Base-by-base conservation (phyloP, 257 asterid genomes). In the Gentiana macrophylla region DNA sequence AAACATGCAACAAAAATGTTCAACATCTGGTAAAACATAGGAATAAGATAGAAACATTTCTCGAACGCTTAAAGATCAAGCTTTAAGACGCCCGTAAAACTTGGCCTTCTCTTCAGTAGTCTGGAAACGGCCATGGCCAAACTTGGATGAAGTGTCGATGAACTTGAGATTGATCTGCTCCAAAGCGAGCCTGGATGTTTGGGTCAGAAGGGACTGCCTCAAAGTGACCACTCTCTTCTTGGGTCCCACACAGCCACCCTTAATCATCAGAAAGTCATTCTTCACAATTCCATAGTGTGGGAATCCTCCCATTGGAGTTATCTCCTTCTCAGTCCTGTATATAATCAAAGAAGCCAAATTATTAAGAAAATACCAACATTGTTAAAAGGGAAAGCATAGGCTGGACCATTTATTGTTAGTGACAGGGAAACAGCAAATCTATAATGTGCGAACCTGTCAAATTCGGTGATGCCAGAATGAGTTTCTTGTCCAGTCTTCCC, bases 91-190 rank as follows among this genome's bases (percentile, higher is more conserved):
- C n/a, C 93, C 90, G 5, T 46, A 86, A 62, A 66, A 69, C 76
- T 82, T 89, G 50, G 78, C 77, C 71, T 89, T 89, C 84, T 90
- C 97, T 49, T 80, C 57, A 0, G 76, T 65, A 5, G 96, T 86
- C 81, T 86, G 96, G 86, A 82, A 86, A 9, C 96, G 96, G 10
- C 94, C 96, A 64, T 90, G 97, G 4, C 97, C 94, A 47, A 86
- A 84, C 55, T 80, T 90, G 33, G 98, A 91, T n/a, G 98, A 87
- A 0, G 94, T 84, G 45, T 91, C 98, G 0, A 84, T 72, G 73
- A 91, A 91, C 87, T 87, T 87, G 33, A 87, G 81, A 37, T 80
- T 84, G 76, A 90, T 82, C 35, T 75, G 86, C 70, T 90, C 98
- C 76, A 84, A 13, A 1, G 96, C 98, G 62, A 80, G 70, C 60